Evolutionary conservation across 805 yeast genomes (phyloP).

Genomic region (Starmerella floricola): DNA sequence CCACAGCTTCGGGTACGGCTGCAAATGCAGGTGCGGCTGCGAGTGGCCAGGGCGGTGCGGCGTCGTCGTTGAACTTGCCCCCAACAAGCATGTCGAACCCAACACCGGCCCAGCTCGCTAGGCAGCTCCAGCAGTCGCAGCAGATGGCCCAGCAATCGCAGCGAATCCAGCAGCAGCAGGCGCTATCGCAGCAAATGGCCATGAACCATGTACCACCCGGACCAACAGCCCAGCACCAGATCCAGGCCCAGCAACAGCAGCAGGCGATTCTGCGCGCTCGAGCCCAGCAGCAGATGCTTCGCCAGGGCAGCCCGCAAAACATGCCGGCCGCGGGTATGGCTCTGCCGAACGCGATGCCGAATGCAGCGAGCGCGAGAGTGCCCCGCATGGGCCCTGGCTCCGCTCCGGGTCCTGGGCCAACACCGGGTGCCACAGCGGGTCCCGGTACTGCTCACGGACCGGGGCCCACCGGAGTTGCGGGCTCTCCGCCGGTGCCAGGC

Average conservation of each 20-base stretch:
- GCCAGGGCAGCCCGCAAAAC: neutral
- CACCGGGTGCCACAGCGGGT: no score
- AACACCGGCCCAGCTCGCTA: conserved; percentile 16
- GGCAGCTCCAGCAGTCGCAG: conserved; percentile 18
- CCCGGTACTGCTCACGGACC: no score
- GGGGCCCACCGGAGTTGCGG: no score
- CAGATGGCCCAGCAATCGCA: conserved; percentile 12
- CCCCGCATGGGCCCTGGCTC: no score
- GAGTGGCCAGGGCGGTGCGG: conserved; percentile 5
- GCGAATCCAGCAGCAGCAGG: conserved; percentile 7
- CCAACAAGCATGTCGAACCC: conserved; percentile 15
- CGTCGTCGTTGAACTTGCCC: conserved; percentile 12
- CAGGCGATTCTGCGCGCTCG: conserved; percentile 18
- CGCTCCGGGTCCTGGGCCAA: no score
- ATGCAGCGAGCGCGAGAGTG: no score
- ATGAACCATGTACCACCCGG: conserved; percentile 19
- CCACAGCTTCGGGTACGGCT: neutral
- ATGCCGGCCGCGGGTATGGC: neutral
- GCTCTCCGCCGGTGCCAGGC: no score
- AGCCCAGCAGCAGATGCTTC: conserved; percentile 11
- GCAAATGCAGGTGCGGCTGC: conserved; percentile 17
- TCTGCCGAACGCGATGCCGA: no score
- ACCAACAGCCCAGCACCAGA: conserved; percentile 21
- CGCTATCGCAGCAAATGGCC: conserved; percentile 1
- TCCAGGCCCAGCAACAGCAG: conserved; percentile 21